A percentile compares a stretch with the other conserved stretches of the same genome.
phyloP scores from a whole-genome alignment of 139 green algal genomes.

The Chlorella sp. region DNA sequence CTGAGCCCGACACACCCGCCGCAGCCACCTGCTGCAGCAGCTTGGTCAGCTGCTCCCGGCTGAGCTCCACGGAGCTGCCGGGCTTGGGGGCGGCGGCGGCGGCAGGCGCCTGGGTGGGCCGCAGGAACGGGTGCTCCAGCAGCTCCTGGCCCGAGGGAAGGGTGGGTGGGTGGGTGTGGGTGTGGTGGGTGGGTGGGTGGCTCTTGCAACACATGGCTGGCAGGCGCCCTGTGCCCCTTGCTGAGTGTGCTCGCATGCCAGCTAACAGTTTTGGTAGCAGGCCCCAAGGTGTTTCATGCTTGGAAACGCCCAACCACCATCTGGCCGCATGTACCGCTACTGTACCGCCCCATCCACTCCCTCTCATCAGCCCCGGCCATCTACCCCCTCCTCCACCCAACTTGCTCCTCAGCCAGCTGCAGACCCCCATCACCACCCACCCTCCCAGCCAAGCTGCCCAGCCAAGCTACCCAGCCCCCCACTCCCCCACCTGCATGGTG shows the following conservation, averaged over 20 bases:
- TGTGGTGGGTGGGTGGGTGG: no score
- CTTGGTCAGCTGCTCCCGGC: conserved; percentile 71
- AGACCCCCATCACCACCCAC: neutral
- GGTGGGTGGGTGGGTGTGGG: neutral
- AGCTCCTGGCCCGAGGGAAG: conserved; percentile 67
- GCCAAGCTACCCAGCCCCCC: neutral
- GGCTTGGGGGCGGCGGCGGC: neutral
- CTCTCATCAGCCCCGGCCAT: no score
- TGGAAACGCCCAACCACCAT: no score
- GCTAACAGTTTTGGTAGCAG: no score
- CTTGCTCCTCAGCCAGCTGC: no score
- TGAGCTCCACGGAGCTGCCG: conserved; percentile 46
- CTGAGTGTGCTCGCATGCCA: no score
- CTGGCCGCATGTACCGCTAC: no score
- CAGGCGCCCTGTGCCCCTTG: no score
- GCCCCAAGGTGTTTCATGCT: no score
- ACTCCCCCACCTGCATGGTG: conserved; percentile 73
- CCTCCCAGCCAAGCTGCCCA: neutral
- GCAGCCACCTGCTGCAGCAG: conserved; percentile 65
- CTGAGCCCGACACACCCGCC: conserved; percentile 40
- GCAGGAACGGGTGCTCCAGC: conserved; percentile 88
- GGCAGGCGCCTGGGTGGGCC: conserved; percentile 55
- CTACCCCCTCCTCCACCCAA: no score
- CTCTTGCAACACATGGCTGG: no score
- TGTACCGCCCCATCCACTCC: no score